These are phyloP conservation scores for Dalbergia cochinchinensis DNA, from an alignment of 306 rosid species.

Conservation along the genomic window DNA sequence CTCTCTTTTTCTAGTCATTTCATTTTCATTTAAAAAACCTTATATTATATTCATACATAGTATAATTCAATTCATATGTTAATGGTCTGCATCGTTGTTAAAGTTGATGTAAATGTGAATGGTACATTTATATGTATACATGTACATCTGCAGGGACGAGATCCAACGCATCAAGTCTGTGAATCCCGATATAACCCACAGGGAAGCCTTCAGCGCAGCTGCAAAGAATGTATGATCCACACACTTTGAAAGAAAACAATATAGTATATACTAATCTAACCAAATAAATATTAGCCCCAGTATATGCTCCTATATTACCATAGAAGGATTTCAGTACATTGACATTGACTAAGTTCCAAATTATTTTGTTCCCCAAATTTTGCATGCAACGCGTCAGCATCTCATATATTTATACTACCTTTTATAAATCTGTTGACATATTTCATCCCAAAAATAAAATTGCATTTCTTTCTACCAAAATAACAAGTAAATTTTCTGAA, in stretches of 20 bases:
- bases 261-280: not conserved
- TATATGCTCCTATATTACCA: not conserved
- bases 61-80: not conserved
- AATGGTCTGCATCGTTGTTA: slow-evolving; percentile 12
- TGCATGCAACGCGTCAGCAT: slow-evolving; percentile 3
- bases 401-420: not conserved
- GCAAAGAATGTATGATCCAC: slow-evolving; percentile 85
- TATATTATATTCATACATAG: not conserved
- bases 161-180: slow-evolving; percentile 98
- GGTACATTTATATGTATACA: slow-evolving; percentile 27
- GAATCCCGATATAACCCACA: slow-evolving; percentile 96
- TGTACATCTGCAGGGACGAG: slow-evolving; percentile 79
- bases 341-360: not conserved
- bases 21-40: too few species aligned
- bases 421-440: too few species aligned
- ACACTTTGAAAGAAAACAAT: not conserved
- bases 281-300: slow-evolving; percentile 8
- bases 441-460: too few species aligned
- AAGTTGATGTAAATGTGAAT: slow-evolving; percentile 48
- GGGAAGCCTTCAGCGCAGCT: slow-evolving; percentile 99
- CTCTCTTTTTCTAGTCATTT: not conserved
- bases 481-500: too few species aligned
- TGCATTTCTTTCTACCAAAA: too few species aligned
- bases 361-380: not conserved
- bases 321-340: slow-evolving; percentile 32